Percentiles rank a stretch among this genome's conserved stretches.
Evolutionary conservation across 352 stramenopile genomes (phyloP).

Genomic region (Thalassiosira mediterranea): DNA sequence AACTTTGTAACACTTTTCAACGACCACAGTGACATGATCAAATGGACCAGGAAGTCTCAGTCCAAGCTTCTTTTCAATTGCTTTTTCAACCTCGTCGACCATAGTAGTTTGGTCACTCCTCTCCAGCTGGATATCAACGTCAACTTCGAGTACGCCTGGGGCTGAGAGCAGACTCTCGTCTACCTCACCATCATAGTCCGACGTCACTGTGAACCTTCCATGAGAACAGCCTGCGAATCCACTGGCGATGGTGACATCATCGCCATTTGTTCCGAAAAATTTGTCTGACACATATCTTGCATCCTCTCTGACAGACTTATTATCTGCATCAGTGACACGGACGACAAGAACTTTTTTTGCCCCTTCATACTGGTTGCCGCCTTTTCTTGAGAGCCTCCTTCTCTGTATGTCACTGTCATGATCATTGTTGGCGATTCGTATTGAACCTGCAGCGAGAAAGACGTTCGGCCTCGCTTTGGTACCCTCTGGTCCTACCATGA

Average conservation of each 20-base stretch:
- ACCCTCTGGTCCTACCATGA: no score
- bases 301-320: neutral
- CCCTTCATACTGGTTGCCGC: neutral
- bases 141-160: slow-evolving; percentile 49
- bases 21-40: slow-evolving; percentile 47
- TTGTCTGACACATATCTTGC: slow-evolving; percentile 27
- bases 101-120: slow-evolving; percentile 10
- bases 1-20: slow-evolving; percentile 37
- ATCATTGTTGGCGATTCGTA: neutral
- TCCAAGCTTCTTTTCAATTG: slow-evolving; percentile 23
- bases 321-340: neutral
- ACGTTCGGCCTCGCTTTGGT: no score
- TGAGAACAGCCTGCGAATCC: slow-evolving; percentile 42
- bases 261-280: slow-evolving; percentile 33
- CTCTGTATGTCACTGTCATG: neutral
- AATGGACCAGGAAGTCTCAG: slow-evolving; percentile 20
- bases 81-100: neutral
- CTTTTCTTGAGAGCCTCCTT: neutral
- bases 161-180: slow-evolving; percentile 15
- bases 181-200: slow-evolving; percentile 14
- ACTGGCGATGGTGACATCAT: slow-evolving; percentile 12
- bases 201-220: slow-evolving; percentile 29
- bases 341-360: neutral
- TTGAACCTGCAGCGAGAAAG: neutral
- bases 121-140: slow-evolving; percentile 17